Evolutionary conservation across 208 protist genomes (phyloP), one percentile per base, ranked within the genome.

Genomic region (Crithidia brevicula): DNA sequence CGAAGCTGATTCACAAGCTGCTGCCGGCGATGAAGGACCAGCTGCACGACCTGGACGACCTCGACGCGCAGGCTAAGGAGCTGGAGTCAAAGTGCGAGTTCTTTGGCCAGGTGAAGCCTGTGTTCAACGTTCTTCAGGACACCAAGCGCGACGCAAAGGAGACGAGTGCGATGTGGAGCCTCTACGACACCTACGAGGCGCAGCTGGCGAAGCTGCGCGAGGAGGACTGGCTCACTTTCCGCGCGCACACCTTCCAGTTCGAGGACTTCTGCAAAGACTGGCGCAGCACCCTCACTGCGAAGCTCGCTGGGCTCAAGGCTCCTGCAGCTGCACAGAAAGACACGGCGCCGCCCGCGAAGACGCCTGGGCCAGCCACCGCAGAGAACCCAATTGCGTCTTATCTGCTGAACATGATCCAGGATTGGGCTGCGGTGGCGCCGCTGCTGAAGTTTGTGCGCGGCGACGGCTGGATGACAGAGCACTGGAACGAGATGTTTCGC

Each of bases 211-310:
- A 73, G 53, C 64, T 98, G 22, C 82, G 89, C 47, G 53, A 77
- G 13, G 91, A 98, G 77, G 93, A 98, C 70, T 99, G 98, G 98
- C 79, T 98, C 46, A 94, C 93, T 8, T 98, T 99, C 71, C 92
- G 97, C 54, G 60, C 85, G 15, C 89, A 97, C 72, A 88, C 82
- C 65, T 97, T 92, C 62, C 70, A 93, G 31, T 98, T 99, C 76
- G 96, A 98, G 31, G 97, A 98, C 70, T 98, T 98, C 63, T 88
- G 96, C 73, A 87, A 84, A 45, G 86, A 93, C 20, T 98, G 95
- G 96, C 56, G 58, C 22, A 67, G 47, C 10, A 88, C 74, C n/a
- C 59, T 92, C 13, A 74, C 73, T 0, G 63, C 68, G 52, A 60
- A 67, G 36, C 22, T 59, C 46, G 47, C 57, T 20, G 59, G 61